Evolutionary conservation across 2,329 filamentous ascomycete species (phyloP).

Genomic region (Fusarium armeniacum): DNA sequence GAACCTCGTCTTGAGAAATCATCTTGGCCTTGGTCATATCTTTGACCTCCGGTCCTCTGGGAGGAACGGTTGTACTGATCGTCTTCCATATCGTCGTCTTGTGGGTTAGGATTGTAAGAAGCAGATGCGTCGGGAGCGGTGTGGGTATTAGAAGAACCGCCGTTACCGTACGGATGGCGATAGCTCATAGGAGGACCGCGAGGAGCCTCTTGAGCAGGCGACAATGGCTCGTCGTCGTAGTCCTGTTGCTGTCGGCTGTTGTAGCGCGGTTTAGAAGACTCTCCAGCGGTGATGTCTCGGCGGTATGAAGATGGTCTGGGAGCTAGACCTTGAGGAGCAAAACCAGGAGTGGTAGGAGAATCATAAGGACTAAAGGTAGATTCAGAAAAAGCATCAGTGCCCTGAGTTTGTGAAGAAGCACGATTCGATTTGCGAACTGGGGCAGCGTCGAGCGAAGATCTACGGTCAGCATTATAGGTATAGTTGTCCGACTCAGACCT

Average conservation of each 20-base stretch:
- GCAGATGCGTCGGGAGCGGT: constrained; percentile 30
- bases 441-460: constrained; percentile 55
- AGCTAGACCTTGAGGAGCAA: constrained; percentile 66
- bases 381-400: constrained; percentile 68
- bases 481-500: constrained; percentile 52
- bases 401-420: constrained; percentile 68
- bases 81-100: constrained; percentile 49
- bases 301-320: constrained; percentile 71
- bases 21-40: constrained; percentile 37
- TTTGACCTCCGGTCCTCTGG: constrained; percentile 39
- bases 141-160: constrained; percentile 47
- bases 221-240: constrained; percentile 55
- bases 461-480: constrained; percentile 52
- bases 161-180: constrained; percentile 60
- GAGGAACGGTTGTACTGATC: constrained; percentile 47
- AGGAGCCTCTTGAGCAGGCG: constrained; percentile 71
- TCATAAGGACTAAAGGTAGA: constrained; percentile 71
- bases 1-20: constrained; percentile 47
- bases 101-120: constrained; percentile 27
- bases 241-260: constrained; percentile 55
- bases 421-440: constrained; percentile 64
- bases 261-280: constrained; percentile 60
- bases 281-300: constrained; percentile 60
- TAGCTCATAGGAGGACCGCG: constrained; percentile 71
- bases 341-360: constrained; percentile 67